Percentiles rank a stretch among this genome's conserved stretches.
Conservation (phyloP, 2,329 filamentous ascomycete species). For the Dothistroma septosporum region DNA sequence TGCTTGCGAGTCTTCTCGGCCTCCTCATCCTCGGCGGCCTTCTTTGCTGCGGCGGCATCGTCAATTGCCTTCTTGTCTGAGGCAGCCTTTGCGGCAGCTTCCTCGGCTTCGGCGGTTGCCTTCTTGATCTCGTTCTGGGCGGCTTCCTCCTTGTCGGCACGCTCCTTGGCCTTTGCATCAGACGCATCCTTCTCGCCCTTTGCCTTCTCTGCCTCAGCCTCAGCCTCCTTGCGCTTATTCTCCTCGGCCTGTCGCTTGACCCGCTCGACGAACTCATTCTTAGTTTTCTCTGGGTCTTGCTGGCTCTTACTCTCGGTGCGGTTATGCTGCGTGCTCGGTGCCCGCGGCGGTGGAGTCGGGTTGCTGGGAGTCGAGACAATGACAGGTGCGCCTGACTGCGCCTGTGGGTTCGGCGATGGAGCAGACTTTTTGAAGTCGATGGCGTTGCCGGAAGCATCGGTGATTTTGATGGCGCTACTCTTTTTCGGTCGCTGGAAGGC, state of each 20-base stretch:
- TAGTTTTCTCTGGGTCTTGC: constrained; percentile 69
- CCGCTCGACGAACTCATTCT: constrained; percentile 60
- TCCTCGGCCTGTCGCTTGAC: constrained; percentile 53
- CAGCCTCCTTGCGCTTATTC: constrained; percentile 37
- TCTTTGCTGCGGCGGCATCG: constrained; percentile 34
- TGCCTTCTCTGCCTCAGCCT: constrained; percentile 51
- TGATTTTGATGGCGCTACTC: constrained; percentile 77
- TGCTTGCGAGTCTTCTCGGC: constrained; percentile 31
- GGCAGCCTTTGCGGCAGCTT: constrained; percentile 48
- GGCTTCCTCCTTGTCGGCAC: constrained; percentile 24
- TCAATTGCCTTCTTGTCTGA: constrained; percentile 33
- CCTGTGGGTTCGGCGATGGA: constrained; percentile 53
- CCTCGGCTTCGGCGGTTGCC: constrained; percentile 39
- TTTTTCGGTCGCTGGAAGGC: constrained; percentile 63
- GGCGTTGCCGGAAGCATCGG: constrained; percentile 73
- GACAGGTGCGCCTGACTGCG: constrained; percentile 56
- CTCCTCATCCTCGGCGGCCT: constrained; percentile 30
- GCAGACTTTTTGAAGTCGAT: constrained; percentile 62
- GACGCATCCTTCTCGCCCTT: constrained; percentile 44
- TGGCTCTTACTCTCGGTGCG: constrained; percentile 71
- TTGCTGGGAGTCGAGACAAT: constrained; percentile 72
- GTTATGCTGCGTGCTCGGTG: constrained; percentile 62
- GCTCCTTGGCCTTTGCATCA: constrained; percentile 49
- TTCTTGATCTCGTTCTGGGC: constrained; percentile 40
- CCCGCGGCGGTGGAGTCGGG: constrained; percentile 67